A percentile compares a stretch with the other conserved stretches of the same genome.
These are phyloP conservation scores for Yamadazyma phyllophila DNA, from an alignment of 805 yeast species.

Conservation along the genomic window DNA sequence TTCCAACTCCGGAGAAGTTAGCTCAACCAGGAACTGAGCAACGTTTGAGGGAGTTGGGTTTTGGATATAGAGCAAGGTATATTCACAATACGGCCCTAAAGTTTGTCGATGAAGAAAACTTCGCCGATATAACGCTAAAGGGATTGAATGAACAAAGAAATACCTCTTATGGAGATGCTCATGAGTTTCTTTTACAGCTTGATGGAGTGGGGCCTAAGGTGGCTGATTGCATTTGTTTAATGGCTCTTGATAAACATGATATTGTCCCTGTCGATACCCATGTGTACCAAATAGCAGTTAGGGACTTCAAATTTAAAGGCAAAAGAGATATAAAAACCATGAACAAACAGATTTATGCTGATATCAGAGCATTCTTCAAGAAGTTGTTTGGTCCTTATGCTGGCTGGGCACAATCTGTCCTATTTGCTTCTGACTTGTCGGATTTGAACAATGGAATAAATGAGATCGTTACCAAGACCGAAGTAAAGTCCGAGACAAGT, in stretches of 20 bases:
- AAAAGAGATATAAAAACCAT: slow-evolving; percentile 43
- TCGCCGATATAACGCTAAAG: slow-evolving; percentile 31
- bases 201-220: slow-evolving; percentile 97
- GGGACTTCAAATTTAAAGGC: slow-evolving; percentile 67
- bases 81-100: slow-evolving; percentile 72
- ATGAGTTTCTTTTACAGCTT: slow-evolving; percentile 58
- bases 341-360: slow-evolving; percentile 50
- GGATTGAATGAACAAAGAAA: slow-evolving; percentile 44
- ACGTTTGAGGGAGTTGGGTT: slow-evolving; percentile 51
- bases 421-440: slow-evolving; percentile 79
- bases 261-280: slow-evolving; percentile 96
- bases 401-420: slow-evolving; percentile 98
- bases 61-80: slow-evolving; percentile 92
- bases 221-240: slow-evolving; percentile 92
- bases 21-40: slow-evolving; percentile 34
- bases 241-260: slow-evolving; percentile 84
- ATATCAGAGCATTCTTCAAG: slow-evolving; percentile 58
- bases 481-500: too few relatives aligned
- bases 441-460: slow-evolving; percentile 67
- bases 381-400: slow-evolving; percentile 86
- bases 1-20: slow-evolving; percentile 66
- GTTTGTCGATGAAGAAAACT: slow-evolving; percentile 42
- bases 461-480: slow-evolving; percentile 1
- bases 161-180: slow-evolving; percentile 50
- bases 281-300: slow-evolving; percentile 81